phyloP scores from a whole-genome alignment of 768 basidiomycete species.

The Termitomyces titanicus region DNA sequence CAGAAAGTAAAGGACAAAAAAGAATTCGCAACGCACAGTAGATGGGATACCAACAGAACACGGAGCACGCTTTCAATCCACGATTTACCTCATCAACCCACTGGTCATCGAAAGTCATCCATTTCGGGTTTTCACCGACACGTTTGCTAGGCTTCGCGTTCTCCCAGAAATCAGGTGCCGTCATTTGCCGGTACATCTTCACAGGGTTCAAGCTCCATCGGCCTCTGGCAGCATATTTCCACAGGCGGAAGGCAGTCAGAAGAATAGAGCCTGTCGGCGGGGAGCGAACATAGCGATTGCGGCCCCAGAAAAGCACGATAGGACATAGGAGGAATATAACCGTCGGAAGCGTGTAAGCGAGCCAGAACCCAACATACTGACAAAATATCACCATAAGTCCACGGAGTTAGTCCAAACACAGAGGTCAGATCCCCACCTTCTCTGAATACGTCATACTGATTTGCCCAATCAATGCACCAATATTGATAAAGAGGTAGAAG shows the following conservation, averaged over 20 bases:
- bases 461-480: conserved; percentile 68
- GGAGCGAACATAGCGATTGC: conserved; percentile 49
- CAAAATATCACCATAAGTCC: neutral
- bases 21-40: conserved; percentile 47
- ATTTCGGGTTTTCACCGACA: conserved; percentile 44
- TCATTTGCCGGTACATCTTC: conserved; percentile 42
- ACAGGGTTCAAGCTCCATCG: conserved; percentile 57
- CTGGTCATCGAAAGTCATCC: conserved; percentile 77
- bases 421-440: conserved; percentile 34
- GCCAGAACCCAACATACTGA: conserved; percentile 62
- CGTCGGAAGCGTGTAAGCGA: conserved; percentile 67
- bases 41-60: conserved; percentile 62
- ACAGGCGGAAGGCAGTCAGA: conserved; percentile 43
- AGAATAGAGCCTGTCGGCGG: conserved; percentile 69
- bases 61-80: conserved; percentile 68
- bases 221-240: conserved; percentile 41
- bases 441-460: conserved; percentile 67
- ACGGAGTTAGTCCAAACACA: neutral
- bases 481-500: conserved; percentile 71
- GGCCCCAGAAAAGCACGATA: conserved; percentile 51
- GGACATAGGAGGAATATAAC: conserved; percentile 59
- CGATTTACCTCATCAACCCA: conserved; percentile 79
- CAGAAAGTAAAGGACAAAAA: conserved; percentile 23
- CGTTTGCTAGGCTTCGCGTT: conserved; percentile 60
- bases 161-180: conserved; percentile 71